Base-by-base conservation (phyloP, 1,139 yeast species). In the Taphrina communis region DNA sequence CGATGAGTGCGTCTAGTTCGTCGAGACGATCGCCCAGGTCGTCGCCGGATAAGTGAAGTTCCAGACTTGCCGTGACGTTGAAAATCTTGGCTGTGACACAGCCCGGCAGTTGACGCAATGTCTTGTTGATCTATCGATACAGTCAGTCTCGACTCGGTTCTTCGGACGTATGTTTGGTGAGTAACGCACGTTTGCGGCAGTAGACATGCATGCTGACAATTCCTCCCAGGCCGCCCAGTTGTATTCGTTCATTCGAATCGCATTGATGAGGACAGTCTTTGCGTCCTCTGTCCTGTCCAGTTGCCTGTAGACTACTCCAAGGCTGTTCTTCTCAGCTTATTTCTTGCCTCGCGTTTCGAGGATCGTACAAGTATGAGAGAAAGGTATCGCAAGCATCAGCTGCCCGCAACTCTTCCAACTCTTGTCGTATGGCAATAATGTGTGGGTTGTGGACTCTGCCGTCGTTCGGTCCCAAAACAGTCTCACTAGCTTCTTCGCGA, bases 201-300 rank as follows among this genome's bases (percentile, higher is more conserved):
- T 62, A 7, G 66, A 51, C 21, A 92, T 78, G 66, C 95, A 87
- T 2, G 86, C 81, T 14, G 88, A 80, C 50, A 94, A 80, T 75
- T 94, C 98, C 71, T 84, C 84, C 98, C 98, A 95, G 70, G 96
- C 90, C 68, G 94, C 86, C 98, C 98, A 94, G 75, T 94, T 94
- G 77, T 48, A 65, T 11, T 25, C 50, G 12, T 57, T 31, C 39
- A 12, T 5, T 7, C 9, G 12, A 2, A 65, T 19, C 8, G 68
- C 55, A 14, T 82, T 1, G 89, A 81, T 5, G 89, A 77, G 0
- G 97, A 80, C 35, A 71, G 35, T 35, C 25, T 39, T 63, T 11
- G 69, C 71, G 12, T 48, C 50, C 21, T 66, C 51, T 6, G 21
- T 35, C 50, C 31, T 51, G n/a, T 48, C 53, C 35, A 62, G 62